Percentiles rank a stretch among this genome's conserved stretches.
Evolutionary conservation across 257 asterid genomes (phyloP).

Genomic region (Jasminum sambac): DNA sequence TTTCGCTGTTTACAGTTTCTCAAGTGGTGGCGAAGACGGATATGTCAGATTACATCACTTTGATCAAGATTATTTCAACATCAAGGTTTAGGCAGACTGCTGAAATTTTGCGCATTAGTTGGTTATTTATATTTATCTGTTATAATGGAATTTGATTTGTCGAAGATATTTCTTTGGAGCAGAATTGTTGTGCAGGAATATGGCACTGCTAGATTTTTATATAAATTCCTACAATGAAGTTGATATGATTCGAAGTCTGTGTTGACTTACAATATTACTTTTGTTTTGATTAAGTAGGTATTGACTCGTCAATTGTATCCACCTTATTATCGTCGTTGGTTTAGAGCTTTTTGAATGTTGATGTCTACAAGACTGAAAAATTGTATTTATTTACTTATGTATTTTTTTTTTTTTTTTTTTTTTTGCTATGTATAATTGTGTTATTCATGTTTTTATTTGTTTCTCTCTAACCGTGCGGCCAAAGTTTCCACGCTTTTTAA

Average conservation of each 20-base stretch:
- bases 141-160: constrained; percentile 8
- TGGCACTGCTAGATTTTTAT: not conserved
- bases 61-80: constrained; percentile 77
- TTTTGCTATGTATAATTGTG: too few relatives aligned
- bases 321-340: too few relatives aligned
- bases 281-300: not conserved
- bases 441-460: too few relatives aligned
- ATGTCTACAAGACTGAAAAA: too few relatives aligned
- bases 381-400: too few relatives aligned
- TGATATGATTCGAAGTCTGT: not conserved
- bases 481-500: too few relatives aligned
- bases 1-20: constrained; percentile 42
- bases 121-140: not conserved
- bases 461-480: too few relatives aligned
- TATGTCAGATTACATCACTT: constrained; percentile 86
- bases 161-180: not conserved
- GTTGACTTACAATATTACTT: not conserved
- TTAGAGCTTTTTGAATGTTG: too few relatives aligned
- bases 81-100: constrained; percentile 49
- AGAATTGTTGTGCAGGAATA: not conserved
- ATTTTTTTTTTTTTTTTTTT: too few relatives aligned
- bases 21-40: constrained; percentile 98
- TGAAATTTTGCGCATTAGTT: not conserved
- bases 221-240: not conserved
- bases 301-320: not conserved